Percentiles rank a stretch among this genome's conserved stretches.
These are phyloP conservation scores for Dendryphion nanum DNA, from an alignment of 2,329 filamentous ascomycete genomes.

Conservation along the genomic window DNA sequence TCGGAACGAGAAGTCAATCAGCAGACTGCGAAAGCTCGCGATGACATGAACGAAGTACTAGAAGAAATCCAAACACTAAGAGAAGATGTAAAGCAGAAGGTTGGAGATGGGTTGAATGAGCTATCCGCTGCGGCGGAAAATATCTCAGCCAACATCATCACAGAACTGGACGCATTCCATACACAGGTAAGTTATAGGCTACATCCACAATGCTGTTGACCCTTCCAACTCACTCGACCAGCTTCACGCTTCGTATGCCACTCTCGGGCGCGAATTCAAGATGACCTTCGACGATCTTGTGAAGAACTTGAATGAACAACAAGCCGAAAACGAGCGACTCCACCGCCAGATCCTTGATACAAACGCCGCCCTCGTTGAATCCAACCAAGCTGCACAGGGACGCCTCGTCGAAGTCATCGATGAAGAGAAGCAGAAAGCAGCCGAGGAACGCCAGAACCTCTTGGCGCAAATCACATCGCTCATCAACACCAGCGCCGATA, in stretches of 20 bases:
- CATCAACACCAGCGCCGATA: conserved; percentile 70
- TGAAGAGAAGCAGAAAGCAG: conserved; percentile 72
- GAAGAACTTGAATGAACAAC: conserved; percentile 72
- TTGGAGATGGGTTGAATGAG: conserved; percentile 79
- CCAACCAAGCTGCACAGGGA: conserved; percentile 65
- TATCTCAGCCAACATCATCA: conserved; percentile 85
- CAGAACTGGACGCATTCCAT: conserved; percentile 82
- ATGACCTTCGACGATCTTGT: conserved; percentile 78
- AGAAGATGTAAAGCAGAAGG: conserved; percentile 81
- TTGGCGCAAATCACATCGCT: conserved; percentile 75
- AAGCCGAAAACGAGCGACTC: conserved; percentile 70
- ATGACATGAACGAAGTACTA: conserved; percentile 86
- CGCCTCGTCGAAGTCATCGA: conserved; percentile 68
- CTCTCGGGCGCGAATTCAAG: conserved; percentile 83
- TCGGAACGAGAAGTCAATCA: conserved; percentile 68
- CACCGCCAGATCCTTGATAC: conserved; percentile 70
- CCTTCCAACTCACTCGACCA: conserved; percentile 34
- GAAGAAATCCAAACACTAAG: conserved; percentile 90
- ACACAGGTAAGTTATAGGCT: conserved; percentile 50
- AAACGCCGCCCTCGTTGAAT: conserved; percentile 64
- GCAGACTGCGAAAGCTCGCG: conserved; percentile 67
- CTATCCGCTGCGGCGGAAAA: conserved; percentile 81
- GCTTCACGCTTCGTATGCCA: conserved; percentile 80
- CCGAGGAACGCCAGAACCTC: conserved; percentile 70
- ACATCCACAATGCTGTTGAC: too few species aligned